These are phyloP conservation scores for Blumeriella jaapii DNA, from an alignment of 2,329 filamentous ascomycete species.

Conservation along the genomic window DNA sequence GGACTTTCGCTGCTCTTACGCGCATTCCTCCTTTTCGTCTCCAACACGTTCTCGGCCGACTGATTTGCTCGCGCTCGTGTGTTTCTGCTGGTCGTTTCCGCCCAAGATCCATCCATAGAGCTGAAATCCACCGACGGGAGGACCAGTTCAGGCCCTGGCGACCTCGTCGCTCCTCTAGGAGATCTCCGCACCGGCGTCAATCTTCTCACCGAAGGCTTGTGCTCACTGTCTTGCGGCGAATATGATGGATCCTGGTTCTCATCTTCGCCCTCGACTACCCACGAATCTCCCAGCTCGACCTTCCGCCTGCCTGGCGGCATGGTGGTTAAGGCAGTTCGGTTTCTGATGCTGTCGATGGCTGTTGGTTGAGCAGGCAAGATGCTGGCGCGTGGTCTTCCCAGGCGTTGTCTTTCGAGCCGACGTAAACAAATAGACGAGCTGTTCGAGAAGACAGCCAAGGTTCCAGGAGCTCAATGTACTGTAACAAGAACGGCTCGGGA, in stretches of 20 bases:
- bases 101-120: constrained; percentile 24
- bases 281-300: constrained; percentile 24
- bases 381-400: no score
- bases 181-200: constrained; percentile 16
- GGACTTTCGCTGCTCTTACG: constrained; percentile 14
- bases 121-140: constrained; percentile 26
- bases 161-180: constrained; percentile 16
- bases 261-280: constrained; percentile 24
- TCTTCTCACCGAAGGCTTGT: constrained; percentile 8
- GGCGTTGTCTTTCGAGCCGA: no score
- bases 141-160: constrained; percentile 25
- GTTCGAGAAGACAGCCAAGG: no score
- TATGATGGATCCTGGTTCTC: constrained; percentile 15
- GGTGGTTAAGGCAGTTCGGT: constrained; percentile 1
- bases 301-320: constrained; percentile 18
- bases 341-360: no score
- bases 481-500: no score
- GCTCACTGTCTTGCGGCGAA: constrained; percentile 14
- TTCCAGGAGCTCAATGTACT: no score
- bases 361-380: not conserved
- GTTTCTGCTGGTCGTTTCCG: constrained; percentile 15
- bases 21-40: constrained; percentile 14
- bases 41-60: constrained; percentile 10
- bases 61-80: constrained; percentile 9
- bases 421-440: no score